A percentile compares a stretch with the other conserved stretches of the same genome.
These are phyloP conservation scores for Komagataella pastoris DNA, from an alignment of 805 yeast genomes.

Conservation along the genomic window DNA sequence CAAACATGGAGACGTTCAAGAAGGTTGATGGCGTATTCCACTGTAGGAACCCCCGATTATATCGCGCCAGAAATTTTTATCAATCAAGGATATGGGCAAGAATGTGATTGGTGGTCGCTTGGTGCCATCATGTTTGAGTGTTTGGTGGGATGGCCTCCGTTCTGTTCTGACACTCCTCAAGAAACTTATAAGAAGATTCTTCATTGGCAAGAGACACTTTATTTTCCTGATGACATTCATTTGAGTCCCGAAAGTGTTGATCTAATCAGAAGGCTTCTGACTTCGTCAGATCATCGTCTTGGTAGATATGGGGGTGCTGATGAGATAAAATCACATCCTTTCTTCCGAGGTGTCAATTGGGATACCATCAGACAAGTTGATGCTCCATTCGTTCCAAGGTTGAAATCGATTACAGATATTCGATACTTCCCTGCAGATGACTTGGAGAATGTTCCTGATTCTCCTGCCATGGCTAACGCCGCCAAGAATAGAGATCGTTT, in stretches of 20 bases:
- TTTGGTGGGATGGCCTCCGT: slow-evolving; percentile 94
- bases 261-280: slow-evolving; percentile 61
- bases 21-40: slow-evolving; percentile 87
- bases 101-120: slow-evolving; percentile 96
- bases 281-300: slow-evolving; percentile 65
- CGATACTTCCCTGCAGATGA: slow-evolving; percentile 98
- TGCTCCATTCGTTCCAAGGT: slow-evolving; percentile 89
- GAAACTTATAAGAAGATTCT: slow-evolving; percentile 86
- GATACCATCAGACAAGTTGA: slow-evolving; percentile 73
- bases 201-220: slow-evolving; percentile 81
- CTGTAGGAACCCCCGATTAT: slow-evolving; percentile 94
- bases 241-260: slow-evolving; percentile 83
- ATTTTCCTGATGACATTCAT: slow-evolving; percentile 86
- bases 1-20: slow-evolving; percentile 93
- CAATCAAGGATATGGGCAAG: slow-evolving; percentile 92
- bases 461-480: slow-evolving; percentile 61
- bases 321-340: slow-evolving; percentile 82
- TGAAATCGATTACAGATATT: slow-evolving; percentile 88
- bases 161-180: slow-evolving; percentile 88
- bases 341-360: slow-evolving; percentile 96
- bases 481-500: slow-evolving; percentile 49
- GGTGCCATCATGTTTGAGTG: slow-evolving; percentile 97
- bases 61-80: slow-evolving; percentile 92
- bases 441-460: slow-evolving; percentile 86
- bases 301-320: slow-evolving; percentile 90